A percentile compares a stretch with the other conserved stretches of the same genome.
These are phyloP conservation scores for Chimonanthus salicifolius DNA, from an alignment of 164 flowering plant genomes.

Conservation along the genomic window DNA sequence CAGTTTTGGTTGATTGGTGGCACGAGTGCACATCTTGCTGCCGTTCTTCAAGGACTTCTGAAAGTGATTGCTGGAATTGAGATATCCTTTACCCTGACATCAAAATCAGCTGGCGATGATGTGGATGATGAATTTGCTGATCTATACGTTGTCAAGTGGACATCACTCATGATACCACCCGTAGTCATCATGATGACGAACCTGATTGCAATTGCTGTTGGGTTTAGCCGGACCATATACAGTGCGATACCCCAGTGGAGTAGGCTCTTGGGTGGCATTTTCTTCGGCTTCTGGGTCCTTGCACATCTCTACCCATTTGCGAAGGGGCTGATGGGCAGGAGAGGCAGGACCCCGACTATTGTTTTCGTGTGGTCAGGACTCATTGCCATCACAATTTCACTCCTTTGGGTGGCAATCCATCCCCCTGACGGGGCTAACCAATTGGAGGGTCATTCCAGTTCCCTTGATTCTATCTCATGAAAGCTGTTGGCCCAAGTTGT, in stretches of 20 bases:
- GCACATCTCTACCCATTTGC: conserved; percentile 79
- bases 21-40: conserved; percentile 68
- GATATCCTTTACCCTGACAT: conserved; percentile 66
- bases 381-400: conserved; percentile 61
- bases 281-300: conserved; percentile 79
- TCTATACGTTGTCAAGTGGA: conserved; percentile 63
- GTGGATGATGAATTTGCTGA: conserved; percentile 63
- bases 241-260: conserved; percentile 55
- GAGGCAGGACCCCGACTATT: conserved; percentile 67
- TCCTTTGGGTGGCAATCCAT: conserved; percentile 53
- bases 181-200: conserved; percentile 61
- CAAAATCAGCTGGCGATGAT: conserved; percentile 60
- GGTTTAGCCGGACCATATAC: conserved; percentile 50
- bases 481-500: no score
- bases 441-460: conserved; percentile 31
- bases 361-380: conserved; percentile 78
- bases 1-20: conserved; percentile 83
- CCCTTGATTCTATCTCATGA: conserved; percentile 18
- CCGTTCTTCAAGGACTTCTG: conserved; percentile 65
- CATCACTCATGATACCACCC: conserved; percentile 67
- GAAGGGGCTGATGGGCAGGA: conserved; percentile 74
- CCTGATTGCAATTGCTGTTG: conserved; percentile 48
- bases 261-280: conserved; percentile 62
- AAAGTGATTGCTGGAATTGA: conserved; percentile 77
- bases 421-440: conserved; percentile 24